Conservation (phyloP, 345 rosid species). For the Barbarea vulgaris region DNA sequence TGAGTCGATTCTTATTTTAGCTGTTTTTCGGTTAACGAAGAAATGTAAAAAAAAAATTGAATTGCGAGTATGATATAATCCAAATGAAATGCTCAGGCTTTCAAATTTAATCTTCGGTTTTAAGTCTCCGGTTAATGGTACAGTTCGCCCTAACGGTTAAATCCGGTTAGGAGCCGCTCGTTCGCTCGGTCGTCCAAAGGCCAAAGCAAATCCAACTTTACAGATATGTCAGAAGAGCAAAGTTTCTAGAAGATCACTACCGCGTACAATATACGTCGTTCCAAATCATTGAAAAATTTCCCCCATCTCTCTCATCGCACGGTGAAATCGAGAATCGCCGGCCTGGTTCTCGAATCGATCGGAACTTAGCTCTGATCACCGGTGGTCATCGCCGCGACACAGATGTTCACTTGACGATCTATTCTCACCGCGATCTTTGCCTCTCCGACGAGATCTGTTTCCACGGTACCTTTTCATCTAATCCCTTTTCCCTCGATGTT, state of each 20-base stretch:
- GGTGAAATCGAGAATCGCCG: slow-evolving; percentile 30
- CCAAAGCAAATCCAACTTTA: slow-evolving; percentile 30
- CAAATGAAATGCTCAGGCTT: neutral
- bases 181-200: slow-evolving; percentile 19
- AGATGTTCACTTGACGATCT: slow-evolving; percentile 23
- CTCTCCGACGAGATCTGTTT: slow-evolving; percentile 35
- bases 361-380: slow-evolving; percentile 23
- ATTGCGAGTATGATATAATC: neutral
- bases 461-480: slow-evolving; percentile 31
- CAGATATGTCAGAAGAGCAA: slow-evolving; percentile 34
- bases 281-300: neutral
- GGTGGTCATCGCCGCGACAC: slow-evolving; percentile 24
- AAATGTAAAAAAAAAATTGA: neutral
- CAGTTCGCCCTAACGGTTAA: slow-evolving; percentile 26
- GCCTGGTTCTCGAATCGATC: slow-evolving; percentile 20
- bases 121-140: slow-evolving; percentile 20
- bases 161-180: slow-evolving; percentile 16
- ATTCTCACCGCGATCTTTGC: slow-evolving; percentile 27
- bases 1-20: neutral
- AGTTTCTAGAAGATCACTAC: slow-evolving; percentile 31
- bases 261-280: slow-evolving; percentile 13
- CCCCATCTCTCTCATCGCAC: slow-evolving; percentile 22
- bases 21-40: neutral
- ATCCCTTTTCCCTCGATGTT: neutral
- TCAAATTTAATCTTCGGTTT: neutral